These are phyloP conservation scores for Aspergillus mulundensis DNA, from an alignment of 495 filamentous ascomycete species.

Conservation along the genomic window DNA sequence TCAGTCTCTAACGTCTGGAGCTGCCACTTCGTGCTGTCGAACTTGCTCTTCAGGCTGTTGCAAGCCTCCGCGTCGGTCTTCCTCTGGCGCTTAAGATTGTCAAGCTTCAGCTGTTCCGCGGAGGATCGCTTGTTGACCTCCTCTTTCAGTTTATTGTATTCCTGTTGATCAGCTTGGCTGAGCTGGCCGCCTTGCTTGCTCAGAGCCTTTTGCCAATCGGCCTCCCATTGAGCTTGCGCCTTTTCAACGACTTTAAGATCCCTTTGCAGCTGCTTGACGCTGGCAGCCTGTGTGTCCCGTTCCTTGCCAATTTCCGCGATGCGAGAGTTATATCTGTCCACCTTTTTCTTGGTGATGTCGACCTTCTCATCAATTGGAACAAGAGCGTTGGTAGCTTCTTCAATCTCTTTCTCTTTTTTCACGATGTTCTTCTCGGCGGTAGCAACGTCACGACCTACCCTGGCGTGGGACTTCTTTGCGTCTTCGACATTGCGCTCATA, in stretches of 20 bases:
- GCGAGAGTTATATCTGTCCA: constrained; percentile 59
- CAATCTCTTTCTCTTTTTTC: constrained; percentile 81
- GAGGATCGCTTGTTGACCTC: constrained; percentile 84
- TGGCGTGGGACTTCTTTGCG: constrained; percentile 80
- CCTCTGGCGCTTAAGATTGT: constrained; percentile 75
- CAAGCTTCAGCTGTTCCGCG: constrained; percentile 74
- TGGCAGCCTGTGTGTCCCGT: constrained; percentile 60
- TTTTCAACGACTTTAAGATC: constrained; percentile 82
- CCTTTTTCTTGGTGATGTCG: constrained; percentile 67
- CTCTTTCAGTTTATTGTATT: constrained; percentile 80
- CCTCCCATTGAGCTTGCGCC: constrained; percentile 83
- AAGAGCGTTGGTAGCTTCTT: constrained; percentile 77
- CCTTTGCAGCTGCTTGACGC: constrained; percentile 68
- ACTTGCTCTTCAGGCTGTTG: constrained; percentile 79
- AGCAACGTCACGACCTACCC: constrained; percentile 70
- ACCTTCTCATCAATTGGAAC: constrained; percentile 93
- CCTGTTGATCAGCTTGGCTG: constrained; percentile 79
- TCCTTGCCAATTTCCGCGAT: constrained; percentile 72
- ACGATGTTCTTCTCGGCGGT: constrained; percentile 81
- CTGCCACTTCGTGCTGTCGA: constrained; percentile 70
- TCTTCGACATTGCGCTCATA: constrained; percentile 79
- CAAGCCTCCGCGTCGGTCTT: constrained; percentile 88
- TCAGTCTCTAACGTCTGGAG: constrained; percentile 71
- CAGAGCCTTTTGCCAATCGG: constrained; percentile 74
- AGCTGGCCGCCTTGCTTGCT: constrained; percentile 83